phyloP scores from a whole-genome alignment of 805 yeast genomes.

The Metschnikowia lachancei region DNA sequence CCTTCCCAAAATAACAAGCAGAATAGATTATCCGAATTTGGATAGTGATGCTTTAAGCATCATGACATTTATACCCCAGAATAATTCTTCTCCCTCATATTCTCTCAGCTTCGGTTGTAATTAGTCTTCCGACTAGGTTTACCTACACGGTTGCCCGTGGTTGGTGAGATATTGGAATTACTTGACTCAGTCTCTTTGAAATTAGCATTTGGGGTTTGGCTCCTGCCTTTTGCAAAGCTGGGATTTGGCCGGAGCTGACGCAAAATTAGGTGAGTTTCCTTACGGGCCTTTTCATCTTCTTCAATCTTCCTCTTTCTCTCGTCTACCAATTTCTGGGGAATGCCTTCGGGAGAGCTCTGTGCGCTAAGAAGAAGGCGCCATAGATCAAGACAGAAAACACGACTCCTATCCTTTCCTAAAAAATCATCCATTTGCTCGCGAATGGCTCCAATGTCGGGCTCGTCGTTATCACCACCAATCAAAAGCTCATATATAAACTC shows the following conservation, averaged over 20 bases:
- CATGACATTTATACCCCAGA: too few relatives aligned
- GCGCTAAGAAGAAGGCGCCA: constrained; percentile 48
- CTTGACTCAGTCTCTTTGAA: neutral
- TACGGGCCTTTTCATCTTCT: constrained; percentile 12
- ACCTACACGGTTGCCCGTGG: constrained; percentile 1
- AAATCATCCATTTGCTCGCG: constrained; percentile 46
- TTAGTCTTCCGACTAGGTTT: constrained; percentile 22
- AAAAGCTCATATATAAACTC: constrained; percentile 47
- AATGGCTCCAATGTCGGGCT: constrained; percentile 41
- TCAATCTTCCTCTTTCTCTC: constrained; percentile 16
- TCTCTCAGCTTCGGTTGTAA: constrained; percentile 27
- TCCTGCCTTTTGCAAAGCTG: neutral
- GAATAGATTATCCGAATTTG: too few relatives aligned
- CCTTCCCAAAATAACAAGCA: too few relatives aligned
- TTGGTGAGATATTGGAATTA: neutral
- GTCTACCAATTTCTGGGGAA: constrained; percentile 37
- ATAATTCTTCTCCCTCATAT: neutral
- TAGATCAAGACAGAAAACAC: constrained; percentile 38
- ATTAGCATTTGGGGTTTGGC: neutral
- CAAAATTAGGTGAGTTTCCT: constrained; percentile 9
- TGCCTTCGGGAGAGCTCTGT: constrained; percentile 44
- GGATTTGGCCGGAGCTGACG: constrained; percentile 9
- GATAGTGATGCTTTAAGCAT: too few relatives aligned
- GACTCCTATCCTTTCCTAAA: constrained; percentile 40
- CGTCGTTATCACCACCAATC: constrained; percentile 24